A percentile compares a stretch with the other conserved stretches of the same genome.
These are phyloP conservation scores for Leccinum truebloodii DNA, from an alignment of 768 basidiomycete genomes.

Conservation along the genomic window DNA sequence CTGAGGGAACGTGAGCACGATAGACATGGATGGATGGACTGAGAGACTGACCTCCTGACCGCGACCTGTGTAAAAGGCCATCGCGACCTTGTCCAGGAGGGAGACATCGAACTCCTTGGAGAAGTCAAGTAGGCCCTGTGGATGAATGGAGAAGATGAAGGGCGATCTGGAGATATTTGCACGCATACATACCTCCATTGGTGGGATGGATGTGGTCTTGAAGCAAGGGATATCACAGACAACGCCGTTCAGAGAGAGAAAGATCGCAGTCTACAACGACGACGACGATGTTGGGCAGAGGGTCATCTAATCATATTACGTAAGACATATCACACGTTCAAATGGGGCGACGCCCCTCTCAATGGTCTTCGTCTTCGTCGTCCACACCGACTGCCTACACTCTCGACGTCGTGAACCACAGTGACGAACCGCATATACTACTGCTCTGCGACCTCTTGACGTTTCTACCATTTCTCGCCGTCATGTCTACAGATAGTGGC, in stretches of 20 bases:
- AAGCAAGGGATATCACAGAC: constrained; percentile 1
- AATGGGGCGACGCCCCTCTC: no score
- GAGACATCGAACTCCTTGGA: constrained; percentile 90
- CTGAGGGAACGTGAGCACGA: constrained; percentile 42
- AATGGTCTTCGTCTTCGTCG: background rate
- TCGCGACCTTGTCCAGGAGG: constrained; percentile 91
- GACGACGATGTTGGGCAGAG: constrained; percentile 35
- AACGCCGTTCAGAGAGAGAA: constrained; percentile 11
- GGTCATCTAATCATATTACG: constrained; percentile 39
- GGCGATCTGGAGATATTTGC: background rate
- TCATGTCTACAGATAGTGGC: constrained; percentile 14
- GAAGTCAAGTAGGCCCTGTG: constrained; percentile 88
- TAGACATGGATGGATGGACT: constrained; percentile 2
- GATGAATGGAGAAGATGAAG: constrained; percentile 9
- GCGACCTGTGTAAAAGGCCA: constrained; percentile 83
- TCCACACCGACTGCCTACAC: background rate
- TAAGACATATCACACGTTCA: constrained; percentile 31
- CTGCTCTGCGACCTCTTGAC: background rate
- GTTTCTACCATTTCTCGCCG: background rate
- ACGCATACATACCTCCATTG: constrained; percentile 40
- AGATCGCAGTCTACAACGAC: constrained; percentile 17
- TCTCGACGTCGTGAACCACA: constrained; percentile 5
- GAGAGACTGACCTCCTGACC: constrained; percentile 71
- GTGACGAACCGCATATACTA: constrained; percentile 13
- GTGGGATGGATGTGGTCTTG: constrained; percentile 18